Evolutionary conservation across 352 stramenopile species (phyloP), one percentile per base, ranked within the genome.

Genomic region (Paralagenidium karlingii): DNA sequence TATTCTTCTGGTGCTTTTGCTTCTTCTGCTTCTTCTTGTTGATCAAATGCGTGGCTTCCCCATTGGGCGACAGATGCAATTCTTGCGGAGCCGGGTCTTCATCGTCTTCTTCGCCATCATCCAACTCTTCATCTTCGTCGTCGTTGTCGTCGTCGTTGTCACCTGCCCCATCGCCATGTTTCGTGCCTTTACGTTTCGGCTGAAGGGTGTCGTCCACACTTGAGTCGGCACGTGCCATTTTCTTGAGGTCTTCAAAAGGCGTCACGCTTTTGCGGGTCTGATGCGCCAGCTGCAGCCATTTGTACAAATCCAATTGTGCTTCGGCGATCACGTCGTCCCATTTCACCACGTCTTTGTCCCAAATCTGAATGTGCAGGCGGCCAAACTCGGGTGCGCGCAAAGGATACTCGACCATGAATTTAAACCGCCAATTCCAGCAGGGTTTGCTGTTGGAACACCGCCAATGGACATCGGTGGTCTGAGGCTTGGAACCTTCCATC

Each of bases 321-420:
- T 95, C 83, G 2, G 78, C 87, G 18, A 96, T 64, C 16, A 92
- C 55, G 43, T 96, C 85, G 40, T 93, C 94, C 70, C 74, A 95
- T 49, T 96, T 96, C 29, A 94, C 47, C 5, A 96, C 44, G 46
- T 97, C 88, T 43, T 93, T 86, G 45, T 97, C 85, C 88, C 88
- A 97, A 8, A 96, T 54, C 47, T 96, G 84, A 10, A 96, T 51
- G 41, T 94, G 77, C 24, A 96, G 64, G 2, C 89, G 77, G 2
- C 68, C 78, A 37, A 95, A 74, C 41, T 96, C 87, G 0, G 68
- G 43, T 3, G 68, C 67, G 1, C 71, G 66, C 15, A 82, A 45
- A 0, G 83, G 83, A 13, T 90, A 85, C 44, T 94, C 65, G 0
- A 94, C 63, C 8, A 75, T 49, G 20, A 96, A 80, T 38, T 94